Evolutionary conservation across 2,329 filamentous ascomycete genomes (phyloP), one percentile per base, ranked within the genome.

Genomic region (Xylaria sp.): DNA sequence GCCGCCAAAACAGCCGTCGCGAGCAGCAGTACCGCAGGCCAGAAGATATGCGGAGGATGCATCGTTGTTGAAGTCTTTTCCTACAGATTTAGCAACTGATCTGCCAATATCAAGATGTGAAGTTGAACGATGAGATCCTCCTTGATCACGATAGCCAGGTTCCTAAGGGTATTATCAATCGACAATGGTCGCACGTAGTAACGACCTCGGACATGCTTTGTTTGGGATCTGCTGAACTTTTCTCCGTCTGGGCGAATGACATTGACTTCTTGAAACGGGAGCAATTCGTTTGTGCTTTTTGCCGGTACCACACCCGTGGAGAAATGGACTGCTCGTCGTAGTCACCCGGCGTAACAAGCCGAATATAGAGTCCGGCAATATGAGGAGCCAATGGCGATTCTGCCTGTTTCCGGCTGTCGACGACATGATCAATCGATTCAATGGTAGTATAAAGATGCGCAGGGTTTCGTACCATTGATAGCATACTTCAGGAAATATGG

Each of bases 211-310:
- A 31, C 10, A 46, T 46, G 49, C 60, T 43, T 55, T 25, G 36
- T 55, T 55, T 43, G 49, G 36, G 33, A 55, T 25, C 7, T 43
- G 49, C 25, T 55, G 12, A 52, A 54, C 10, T 23, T 43, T 18
- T 60, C 43, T 54, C 63, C 48, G 46, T 33, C 31, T 15, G 7
- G 15, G 60, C 63, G 56, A 66, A 66, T 66, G 46, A 60, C 31
- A 51, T 12, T 18, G 33, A 23, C n/a, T 31, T 23, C 33, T 43
- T 41, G 33, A 31, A 20, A 59, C 46, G 48, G n/a, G 15, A 23
- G 51, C 25, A 41, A 54, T 52, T 46, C 33, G 7, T 15, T 8
- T 12, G 2, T 33, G 63, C 20, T 33, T 54, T 66, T 66, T 66
- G 33, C 63, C 63, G 52, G 63, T 20, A 56, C 54, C 56, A 54